These are phyloP conservation scores for Colletotrichum siamense DNA, from an alignment of 2,329 filamentous ascomycete species.

Conservation along the genomic window DNA sequence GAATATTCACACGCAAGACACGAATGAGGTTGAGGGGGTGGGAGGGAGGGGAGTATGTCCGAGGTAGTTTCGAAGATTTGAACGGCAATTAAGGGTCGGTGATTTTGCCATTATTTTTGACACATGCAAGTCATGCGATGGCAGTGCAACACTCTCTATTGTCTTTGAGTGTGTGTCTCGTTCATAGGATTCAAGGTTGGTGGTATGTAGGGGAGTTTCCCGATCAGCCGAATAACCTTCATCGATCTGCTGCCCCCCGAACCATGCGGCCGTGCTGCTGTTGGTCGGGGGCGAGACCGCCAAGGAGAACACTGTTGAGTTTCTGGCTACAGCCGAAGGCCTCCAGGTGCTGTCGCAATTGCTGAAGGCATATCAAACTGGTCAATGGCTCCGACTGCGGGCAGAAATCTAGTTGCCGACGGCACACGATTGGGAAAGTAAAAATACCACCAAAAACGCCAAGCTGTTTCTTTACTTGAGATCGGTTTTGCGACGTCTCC, in stretches of 20 bases:
- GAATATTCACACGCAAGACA: background rate
- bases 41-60: background rate
- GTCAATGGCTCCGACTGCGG: background rate
- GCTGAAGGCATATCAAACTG: background rate
- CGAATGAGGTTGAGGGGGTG: background rate
- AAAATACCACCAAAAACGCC: background rate
- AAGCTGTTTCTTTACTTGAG: background rate
- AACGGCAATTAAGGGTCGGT: background rate
- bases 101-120: background rate
- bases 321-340: background rate
- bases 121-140: constrained; percentile 1
- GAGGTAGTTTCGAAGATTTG: constrained; percentile 12
- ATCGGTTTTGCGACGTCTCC: background rate
- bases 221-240: background rate
- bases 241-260: background rate
- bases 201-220: background rate
- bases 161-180: background rate
- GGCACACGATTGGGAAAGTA: background rate
- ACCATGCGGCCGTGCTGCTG: background rate
- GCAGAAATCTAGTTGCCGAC: background rate
- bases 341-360: background rate
- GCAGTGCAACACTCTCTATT: background rate
- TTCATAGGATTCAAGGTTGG: background rate
- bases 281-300: background rate
- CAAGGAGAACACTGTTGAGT: background rate